Evolutionary conservation across 2,329 filamentous ascomycete species (phyloP), one percentile per base, ranked within the genome.

Genomic region (Xylaria hypoxylon): DNA sequence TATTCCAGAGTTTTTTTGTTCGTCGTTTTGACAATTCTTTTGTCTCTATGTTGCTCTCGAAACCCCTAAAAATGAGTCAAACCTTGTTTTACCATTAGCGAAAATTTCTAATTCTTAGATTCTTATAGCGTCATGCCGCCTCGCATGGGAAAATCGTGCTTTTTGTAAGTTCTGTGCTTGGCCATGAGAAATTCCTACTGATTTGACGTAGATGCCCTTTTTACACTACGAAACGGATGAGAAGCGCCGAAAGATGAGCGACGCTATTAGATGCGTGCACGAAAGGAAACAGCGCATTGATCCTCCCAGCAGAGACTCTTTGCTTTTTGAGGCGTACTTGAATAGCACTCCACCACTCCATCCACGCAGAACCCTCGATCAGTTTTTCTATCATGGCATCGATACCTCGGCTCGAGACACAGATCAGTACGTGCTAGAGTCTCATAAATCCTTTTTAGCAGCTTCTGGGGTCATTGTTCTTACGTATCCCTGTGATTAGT

Each of bases 301-400:
- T 1, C 74, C 69, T 3, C 53, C 73, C 0, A 75, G 73, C 38
- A 76, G 78, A 33, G 83, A 86, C 64, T 79, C 82, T 44, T 78
- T 84, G 71, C 77, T 86, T 3, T 70, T 86, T 4, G 76, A 82
- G 40, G 84, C 81, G 24, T 84, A 87, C 71, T 64, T 86, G 19
- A 75, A 77, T 7, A 77, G 77, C 24, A 80, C 79, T 11, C 83
- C 82, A 11, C 81, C 81, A 5, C 77, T 89, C 1, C 88, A 91
- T 73, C 83, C 88, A 0, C 84, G 88, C 10, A 81, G 89, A 24
- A 90, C 89, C 0, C 78, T 90, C 0, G 88, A 90, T 71, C 88
- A 91, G 62, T 90, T 87, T 74, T 89, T 87, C 73, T 90, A 90
- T 69, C 87, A 89, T 44, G 88, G 87, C 52, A 87, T 87, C 58